These are phyloP conservation scores for Tulasnella sp. DNA, from an alignment of 768 basidiomycete species.

Conservation along the genomic window DNA sequence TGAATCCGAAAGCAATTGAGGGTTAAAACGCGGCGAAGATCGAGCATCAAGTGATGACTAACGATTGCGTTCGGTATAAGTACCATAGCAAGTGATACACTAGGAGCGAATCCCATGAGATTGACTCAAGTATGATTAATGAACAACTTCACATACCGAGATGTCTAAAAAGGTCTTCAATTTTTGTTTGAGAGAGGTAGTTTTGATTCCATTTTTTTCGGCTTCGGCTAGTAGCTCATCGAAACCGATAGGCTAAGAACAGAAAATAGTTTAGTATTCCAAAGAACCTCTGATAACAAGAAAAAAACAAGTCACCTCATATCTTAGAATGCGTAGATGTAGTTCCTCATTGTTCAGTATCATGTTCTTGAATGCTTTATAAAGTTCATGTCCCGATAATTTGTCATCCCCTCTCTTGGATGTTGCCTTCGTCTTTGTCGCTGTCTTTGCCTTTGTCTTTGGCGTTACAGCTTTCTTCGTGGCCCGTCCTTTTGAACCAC, in stretches of 20 bases:
- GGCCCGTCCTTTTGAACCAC: conserved; percentile 1
- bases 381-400: conserved; percentile 1
- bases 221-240: conserved; percentile 38
- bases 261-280: background rate
- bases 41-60: conserved; percentile 19
- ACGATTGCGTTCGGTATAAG: conserved; percentile 24
- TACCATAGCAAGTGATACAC: conserved; percentile 44
- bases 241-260: conserved; percentile 44
- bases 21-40: background rate
- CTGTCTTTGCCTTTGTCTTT: background rate
- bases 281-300: background rate
- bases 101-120: conserved; percentile 20
- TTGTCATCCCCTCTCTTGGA: background rate
- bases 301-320: conserved; percentile 36
- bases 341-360: conserved; percentile 31
- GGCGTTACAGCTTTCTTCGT: background rate
- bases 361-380: conserved; percentile 10
- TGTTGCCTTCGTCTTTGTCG: background rate
- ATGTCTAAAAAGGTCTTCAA: conserved; percentile 43
- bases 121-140: background rate
- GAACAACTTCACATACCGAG: conserved; percentile 29
- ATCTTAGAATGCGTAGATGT: conserved; percentile 46
- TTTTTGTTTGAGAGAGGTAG: conserved; percentile 28
- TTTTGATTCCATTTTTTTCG: conserved; percentile 22
- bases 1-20: background rate